Conservation (phyloP, 805 yeast species). For the Yarrowia yakushimensis region DNA sequence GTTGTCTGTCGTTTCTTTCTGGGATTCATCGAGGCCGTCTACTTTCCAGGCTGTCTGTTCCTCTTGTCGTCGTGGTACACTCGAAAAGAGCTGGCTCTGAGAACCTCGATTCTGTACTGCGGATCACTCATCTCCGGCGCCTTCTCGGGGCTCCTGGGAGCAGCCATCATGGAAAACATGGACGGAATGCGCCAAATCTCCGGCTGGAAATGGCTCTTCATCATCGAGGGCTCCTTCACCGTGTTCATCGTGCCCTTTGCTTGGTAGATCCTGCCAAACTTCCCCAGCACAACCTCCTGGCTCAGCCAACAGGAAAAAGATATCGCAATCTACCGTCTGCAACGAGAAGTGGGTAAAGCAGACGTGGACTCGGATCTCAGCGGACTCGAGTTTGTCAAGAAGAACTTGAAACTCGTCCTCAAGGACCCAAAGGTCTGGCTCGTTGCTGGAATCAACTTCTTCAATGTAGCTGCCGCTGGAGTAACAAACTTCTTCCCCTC, state of each 20-base stretch:
- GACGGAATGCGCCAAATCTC: slow-evolving; percentile 43
- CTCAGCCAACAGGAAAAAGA: slow-evolving; percentile 30
- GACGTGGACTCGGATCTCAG: not conserved
- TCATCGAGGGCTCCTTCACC: slow-evolving; percentile 52
- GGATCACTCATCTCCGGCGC: slow-evolving; percentile 53
- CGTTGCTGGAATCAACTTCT: slow-evolving; percentile 31
- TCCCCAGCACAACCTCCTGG: slow-evolving; percentile 45
- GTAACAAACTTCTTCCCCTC: slow-evolving; percentile 61
- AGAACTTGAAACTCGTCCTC: slow-evolving; percentile 28
- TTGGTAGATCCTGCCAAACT: slow-evolving; percentile 49
- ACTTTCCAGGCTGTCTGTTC: slow-evolving; percentile 49
- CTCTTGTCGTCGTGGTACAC: slow-evolving; percentile 56
- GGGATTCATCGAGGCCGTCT: slow-evolving; percentile 50
- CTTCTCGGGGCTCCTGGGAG: slow-evolving; percentile 53
- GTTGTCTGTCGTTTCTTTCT: slow-evolving; percentile 45
- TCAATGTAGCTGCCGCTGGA: slow-evolving; percentile 57
- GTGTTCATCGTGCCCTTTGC: slow-evolving; percentile 34
- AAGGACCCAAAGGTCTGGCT: slow-evolving; percentile 31
- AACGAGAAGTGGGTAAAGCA: slow-evolving; percentile 27
- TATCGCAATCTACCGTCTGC: slow-evolving; percentile 28
- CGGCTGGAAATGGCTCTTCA: slow-evolving; percentile 56
- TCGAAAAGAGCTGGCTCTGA: slow-evolving; percentile 47
- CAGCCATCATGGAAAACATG: slow-evolving; percentile 48
- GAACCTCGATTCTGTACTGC: slow-evolving; percentile 50
- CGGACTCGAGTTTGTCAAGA: not conserved